These are phyloP conservation scores for Micractinium conductrix DNA, from an alignment of 139 green algal species.

Conservation along the genomic window DNA sequence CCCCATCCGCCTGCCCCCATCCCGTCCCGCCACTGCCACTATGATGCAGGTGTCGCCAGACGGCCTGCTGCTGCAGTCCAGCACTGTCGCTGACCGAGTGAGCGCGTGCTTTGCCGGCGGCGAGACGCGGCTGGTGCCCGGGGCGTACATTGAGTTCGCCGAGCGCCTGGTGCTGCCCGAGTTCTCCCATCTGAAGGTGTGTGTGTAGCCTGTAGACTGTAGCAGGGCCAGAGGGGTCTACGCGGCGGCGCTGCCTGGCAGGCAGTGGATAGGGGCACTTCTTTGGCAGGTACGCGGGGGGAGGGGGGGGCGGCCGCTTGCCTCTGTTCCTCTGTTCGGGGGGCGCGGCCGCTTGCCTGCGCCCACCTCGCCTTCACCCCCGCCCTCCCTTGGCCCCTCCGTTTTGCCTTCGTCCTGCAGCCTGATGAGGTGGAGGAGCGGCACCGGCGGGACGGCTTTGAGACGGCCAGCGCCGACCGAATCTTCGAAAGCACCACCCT, in stretches of 20 bases:
- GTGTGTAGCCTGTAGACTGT: too few relatives aligned
- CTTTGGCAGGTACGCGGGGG: too few relatives aligned
- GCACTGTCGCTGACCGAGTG: conserved; percentile 72
- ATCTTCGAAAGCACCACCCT: conserved; percentile 84
- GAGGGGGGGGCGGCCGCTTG: too few relatives aligned
- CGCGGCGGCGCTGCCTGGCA: too few relatives aligned
- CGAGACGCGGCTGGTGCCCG: conserved; percentile 45
- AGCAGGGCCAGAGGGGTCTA: too few relatives aligned
- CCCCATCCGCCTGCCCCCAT: background rate
- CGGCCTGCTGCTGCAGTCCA: conserved; percentile 75
- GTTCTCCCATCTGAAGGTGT: conserved; percentile 47
- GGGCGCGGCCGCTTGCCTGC: too few relatives aligned
- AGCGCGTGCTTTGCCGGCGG: conserved; percentile 63
- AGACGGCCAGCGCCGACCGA: conserved; percentile 79
- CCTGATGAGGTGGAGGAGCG: conserved; percentile 53
- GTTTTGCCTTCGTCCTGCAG: background rate
- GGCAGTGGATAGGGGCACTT: too few relatives aligned
- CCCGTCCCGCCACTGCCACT: too few relatives aligned
- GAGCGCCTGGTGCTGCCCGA: conserved; percentile 71
- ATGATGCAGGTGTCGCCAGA: conserved; percentile 74
- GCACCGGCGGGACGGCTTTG: conserved; percentile 86
- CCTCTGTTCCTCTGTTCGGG: too few relatives aligned
- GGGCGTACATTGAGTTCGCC: conserved; percentile 85
- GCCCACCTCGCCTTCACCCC: background rate
- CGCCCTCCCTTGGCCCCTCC: background rate